These are phyloP conservation scores for Hawksworthiomyces lignivorus DNA, from an alignment of 2,329 filamentous ascomycete species.

Conservation along the genomic window DNA sequence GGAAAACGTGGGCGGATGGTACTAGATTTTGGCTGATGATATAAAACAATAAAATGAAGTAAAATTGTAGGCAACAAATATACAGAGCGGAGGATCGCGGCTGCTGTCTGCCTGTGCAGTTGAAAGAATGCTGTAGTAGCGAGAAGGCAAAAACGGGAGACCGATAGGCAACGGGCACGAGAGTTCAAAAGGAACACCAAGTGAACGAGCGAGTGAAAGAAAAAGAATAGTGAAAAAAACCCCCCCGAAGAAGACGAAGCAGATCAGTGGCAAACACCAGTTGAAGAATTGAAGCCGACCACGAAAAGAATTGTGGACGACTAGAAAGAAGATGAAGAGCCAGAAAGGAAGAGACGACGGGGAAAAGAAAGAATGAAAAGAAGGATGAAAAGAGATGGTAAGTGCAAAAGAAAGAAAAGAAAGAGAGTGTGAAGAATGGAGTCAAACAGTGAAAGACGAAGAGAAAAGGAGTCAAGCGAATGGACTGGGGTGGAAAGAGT, in stretches of 20 bases:
- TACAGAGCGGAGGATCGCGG: neutral
- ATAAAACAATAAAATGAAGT: neutral
- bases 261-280: slow-evolving; percentile 24
- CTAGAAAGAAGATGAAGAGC: slow-evolving; percentile 18
- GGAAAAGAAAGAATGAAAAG: neutral
- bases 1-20: neutral
- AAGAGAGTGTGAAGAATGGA: neutral
- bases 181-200: neutral
- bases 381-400: neutral
- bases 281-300: slow-evolving; percentile 1
- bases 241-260: slow-evolving; percentile 20
- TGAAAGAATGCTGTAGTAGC: too few species aligned
- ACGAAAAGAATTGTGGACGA: neutral
- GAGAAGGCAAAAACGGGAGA: neutral
- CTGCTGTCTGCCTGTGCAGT: slow-evolving; percentile 1
- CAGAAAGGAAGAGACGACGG: neutral
- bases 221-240: slow-evolving; percentile 20
- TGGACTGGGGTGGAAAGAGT: slow-evolving; percentile 7
- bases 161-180: neutral
- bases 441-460: slow-evolving; percentile 13
- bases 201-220: slow-evolving; percentile 9
- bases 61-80: slow-evolving; percentile 1
- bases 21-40: neutral
- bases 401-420: neutral
- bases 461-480: slow-evolving; percentile 12